Base-by-base conservation (phyloP, 495 filamentous ascomycete genomes). In the Aspergillus sclerotiicarbonarius region DNA sequence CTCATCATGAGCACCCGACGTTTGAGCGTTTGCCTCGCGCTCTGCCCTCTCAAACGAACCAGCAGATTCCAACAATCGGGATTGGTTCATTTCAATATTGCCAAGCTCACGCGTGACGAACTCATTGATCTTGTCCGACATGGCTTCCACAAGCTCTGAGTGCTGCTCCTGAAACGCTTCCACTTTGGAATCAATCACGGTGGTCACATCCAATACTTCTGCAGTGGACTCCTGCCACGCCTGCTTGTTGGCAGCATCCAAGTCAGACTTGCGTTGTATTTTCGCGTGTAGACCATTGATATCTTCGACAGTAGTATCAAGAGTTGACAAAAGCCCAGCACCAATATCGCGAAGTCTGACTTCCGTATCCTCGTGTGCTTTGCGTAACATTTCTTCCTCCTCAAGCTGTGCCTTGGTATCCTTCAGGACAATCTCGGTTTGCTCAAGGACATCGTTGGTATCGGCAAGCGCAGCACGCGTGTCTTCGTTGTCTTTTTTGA, bases 351-450 rank as follows among this genome's bases (percentile, higher is more conserved):
- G 81, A 30, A 98, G 83, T 60, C 88, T 75, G 54, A 82, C 82
- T 67, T 98, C 94, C 0, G 94, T 98, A 35, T 84, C 73, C 67
- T 98, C 79, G 65, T 98, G 92, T 8, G 94, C 93, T 69, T 87
- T 85, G 30, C 91, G 84, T 3, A 97, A 71, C 35, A 80, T 74
- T 1, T 83, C 88, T 73, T 98, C 95, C 63, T 96, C 91, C 4
- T 83, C 82, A 8, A 98, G 80, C 37, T 77, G 84, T 56, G 89
- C 86, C 54, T 80, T 84, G 2, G 92, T 96, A 41, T 86, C 82
- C 21, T 82, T 81, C 6, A 98, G 80, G 21, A 90, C 87, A 18
- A 87, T 80, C 61, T 97, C 92, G 0, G 95, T 97, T 68, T 96
- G 87, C 46, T 90, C 88, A 29, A 98, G 81, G 8, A 92, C 77